A percentile compares a stretch with the other conserved stretches of the same genome.
phyloP scores from a whole-genome alignment of 177 flowering plant genomes.

The Telopea speciosissima region DNA sequence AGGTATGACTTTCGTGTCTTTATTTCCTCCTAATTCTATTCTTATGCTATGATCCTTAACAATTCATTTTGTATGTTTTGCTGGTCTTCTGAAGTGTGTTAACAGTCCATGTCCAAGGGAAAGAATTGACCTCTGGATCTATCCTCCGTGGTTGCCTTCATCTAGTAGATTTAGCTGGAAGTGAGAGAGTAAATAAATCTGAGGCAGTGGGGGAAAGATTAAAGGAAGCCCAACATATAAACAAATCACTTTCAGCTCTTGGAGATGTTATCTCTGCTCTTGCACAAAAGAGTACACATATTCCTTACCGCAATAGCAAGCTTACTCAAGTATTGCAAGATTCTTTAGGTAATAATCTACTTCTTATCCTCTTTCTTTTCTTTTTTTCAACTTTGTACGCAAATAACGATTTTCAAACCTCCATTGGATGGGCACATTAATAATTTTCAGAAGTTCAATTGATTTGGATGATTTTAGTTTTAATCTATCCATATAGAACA shows the following conservation, averaged over 20 bases:
- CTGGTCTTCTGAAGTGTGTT: conserved; percentile 43
- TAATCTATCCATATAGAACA: not conserved
- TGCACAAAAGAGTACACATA: conserved; percentile 75
- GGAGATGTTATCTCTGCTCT: conserved; percentile 92
- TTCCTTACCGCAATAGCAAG: conserved; percentile 93
- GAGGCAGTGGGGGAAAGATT: conserved; percentile 84
- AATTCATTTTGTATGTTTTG: not conserved
- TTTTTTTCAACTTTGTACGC: not conserved
- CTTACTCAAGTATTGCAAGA: conserved; percentile 92
- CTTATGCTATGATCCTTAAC: not conserved
- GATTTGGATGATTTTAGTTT: no score
- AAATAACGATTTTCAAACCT: not conserved
- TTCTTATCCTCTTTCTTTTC: not conserved
- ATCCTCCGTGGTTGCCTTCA: conserved; percentile 74
- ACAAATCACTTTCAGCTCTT: conserved; percentile 80
- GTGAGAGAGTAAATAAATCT: conserved; percentile 87
- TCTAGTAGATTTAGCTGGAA: conserved; percentile 92
- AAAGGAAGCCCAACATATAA: conserved; percentile 88
- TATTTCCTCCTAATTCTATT: not conserved
- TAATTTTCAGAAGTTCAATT: no score
- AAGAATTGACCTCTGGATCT: conserved; percentile 59
- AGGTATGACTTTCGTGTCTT: conserved; percentile 36
- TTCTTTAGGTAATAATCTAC: conserved; percentile 53
- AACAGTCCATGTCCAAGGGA: conserved; percentile 81
- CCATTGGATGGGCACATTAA: not conserved